phyloP scores from a whole-genome alignment of 495 filamentous ascomycete genomes.

The Parathielavia hyrcaniae region DNA sequence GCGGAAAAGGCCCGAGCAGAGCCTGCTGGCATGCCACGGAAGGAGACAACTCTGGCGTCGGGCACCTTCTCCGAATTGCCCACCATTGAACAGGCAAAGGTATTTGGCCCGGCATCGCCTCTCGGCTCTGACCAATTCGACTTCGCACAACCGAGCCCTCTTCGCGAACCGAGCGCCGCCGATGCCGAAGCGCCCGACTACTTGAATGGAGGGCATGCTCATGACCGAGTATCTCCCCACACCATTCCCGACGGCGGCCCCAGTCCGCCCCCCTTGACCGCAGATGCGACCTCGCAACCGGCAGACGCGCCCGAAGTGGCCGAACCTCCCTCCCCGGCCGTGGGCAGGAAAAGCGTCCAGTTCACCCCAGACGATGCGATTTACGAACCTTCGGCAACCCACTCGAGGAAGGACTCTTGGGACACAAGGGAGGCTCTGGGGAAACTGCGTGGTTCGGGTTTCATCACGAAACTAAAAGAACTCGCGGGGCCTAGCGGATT shows the following conservation, averaged over 20 bases:
- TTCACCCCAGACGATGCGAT: slow-evolving; percentile 49
- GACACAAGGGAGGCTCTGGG: slow-evolving; percentile 50
- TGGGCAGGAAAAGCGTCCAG: slow-evolving; percentile 50
- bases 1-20: slow-evolving; percentile 21
- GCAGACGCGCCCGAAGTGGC: slow-evolving; percentile 10
- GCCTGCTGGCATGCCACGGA: slow-evolving; percentile 15
- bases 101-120: slow-evolving; percentile 18
- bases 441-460: slow-evolving; percentile 54
- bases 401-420: slow-evolving; percentile 52
- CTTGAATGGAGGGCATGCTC: slow-evolving; percentile 38
- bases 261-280: slow-evolving; percentile 12
- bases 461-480: slow-evolving; percentile 61
- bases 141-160: slow-evolving; percentile 26
- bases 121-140: slow-evolving; percentile 31
- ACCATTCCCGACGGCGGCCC: neutral
- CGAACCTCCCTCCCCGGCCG: slow-evolving; percentile 21
- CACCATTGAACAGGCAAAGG: slow-evolving; percentile 28
- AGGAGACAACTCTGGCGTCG: slow-evolving; percentile 24
- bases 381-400: slow-evolving; percentile 39
- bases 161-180: slow-evolving; percentile 9
- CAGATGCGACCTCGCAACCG: slow-evolving; percentile 8
- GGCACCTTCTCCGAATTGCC: slow-evolving; percentile 28
- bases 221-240: slow-evolving; percentile 30
- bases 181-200: slow-evolving; percentile 38
- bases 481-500: slow-evolving; percentile 47